Conservation (phyloP, 306 rosid genomes). For the Vachellia collinsii region DNA sequence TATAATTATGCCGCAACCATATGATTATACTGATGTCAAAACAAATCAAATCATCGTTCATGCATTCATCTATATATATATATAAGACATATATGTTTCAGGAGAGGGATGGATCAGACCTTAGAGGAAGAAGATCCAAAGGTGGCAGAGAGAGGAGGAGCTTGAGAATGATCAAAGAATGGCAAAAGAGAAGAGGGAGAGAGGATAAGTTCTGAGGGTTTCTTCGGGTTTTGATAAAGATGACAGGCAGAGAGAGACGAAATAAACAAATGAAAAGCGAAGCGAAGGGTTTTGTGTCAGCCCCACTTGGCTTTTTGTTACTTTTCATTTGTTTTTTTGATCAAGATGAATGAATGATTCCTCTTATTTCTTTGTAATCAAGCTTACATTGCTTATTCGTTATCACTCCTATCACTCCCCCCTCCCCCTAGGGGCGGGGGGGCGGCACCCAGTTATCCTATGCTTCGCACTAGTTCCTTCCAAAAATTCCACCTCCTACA, state of each 20-base stretch:
- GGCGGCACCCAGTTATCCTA: slow-evolving; percentile 62
- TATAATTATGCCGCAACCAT: not conserved
- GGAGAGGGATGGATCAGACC: slow-evolving; percentile 42
- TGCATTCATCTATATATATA: not conserved
- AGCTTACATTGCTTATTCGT: slow-evolving; percentile 34
- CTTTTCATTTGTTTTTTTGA: slow-evolving; percentile 57
- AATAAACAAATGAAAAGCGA: slow-evolving; percentile 24
- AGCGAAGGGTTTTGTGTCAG: slow-evolving; percentile 33
- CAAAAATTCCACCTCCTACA: slow-evolving; percentile 55
- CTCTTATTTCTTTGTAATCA: slow-evolving; percentile 50
- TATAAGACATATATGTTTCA: not conserved
- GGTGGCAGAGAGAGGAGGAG: slow-evolving; percentile 35
- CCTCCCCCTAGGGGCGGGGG: too few relatives aligned
- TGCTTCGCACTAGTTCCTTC: slow-evolving; percentile 79
- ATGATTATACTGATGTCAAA: not conserved
- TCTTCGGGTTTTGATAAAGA: slow-evolving; percentile 79
- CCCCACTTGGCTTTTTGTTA: slow-evolving; percentile 32
- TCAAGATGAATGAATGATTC: slow-evolving; percentile 48
- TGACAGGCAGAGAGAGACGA: slow-evolving; percentile 56
- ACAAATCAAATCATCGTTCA: not conserved
- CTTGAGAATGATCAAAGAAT: not conserved
- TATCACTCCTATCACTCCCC: slow-evolving; percentile 4
- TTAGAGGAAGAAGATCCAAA: slow-evolving; percentile 58
- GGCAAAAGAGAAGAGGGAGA: slow-evolving; percentile 20
- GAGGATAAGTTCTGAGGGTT: slow-evolving; percentile 53